phyloP scores from a whole-genome alignment of 306 rosid species.

The Prunus salicina region DNA sequence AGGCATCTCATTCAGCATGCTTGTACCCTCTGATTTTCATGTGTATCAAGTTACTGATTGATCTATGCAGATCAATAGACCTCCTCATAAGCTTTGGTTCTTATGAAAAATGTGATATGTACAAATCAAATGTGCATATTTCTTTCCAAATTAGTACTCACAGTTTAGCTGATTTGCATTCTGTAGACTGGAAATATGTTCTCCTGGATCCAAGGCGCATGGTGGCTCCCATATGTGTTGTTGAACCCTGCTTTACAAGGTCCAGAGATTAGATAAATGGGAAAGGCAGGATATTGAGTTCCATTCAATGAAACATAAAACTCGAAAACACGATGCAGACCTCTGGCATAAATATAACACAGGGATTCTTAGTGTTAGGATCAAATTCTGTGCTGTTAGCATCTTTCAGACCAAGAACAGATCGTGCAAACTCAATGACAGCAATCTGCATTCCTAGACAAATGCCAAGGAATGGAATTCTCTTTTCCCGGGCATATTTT shows the following conservation, averaged over 20 bases:
- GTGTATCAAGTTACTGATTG: not conserved
- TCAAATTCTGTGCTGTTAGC: constrained; percentile 86
- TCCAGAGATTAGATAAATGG: constrained; percentile 16
- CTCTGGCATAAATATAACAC: constrained; percentile 95
- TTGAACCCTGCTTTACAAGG: constrained; percentile 62
- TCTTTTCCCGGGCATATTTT: constrained; percentile 75
- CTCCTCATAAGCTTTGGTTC: not conserved
- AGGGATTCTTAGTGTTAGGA: constrained; percentile 68
- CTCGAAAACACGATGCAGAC: constrained; percentile 27
- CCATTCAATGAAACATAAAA: not conserved
- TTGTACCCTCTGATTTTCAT: not conserved
- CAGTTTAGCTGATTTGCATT: constrained; percentile 82
- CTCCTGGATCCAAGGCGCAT: constrained; percentile 97
- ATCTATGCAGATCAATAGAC: not conserved
- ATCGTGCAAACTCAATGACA: constrained; percentile 82
- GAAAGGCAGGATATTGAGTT: not conserved
- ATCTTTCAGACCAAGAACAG: constrained; percentile 73
- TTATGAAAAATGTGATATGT: too few species aligned
- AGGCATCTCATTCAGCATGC: not conserved
- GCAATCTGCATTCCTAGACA: constrained; percentile 96
- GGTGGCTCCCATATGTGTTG: constrained; percentile 96
- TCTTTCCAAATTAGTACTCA: constrained; percentile 35
- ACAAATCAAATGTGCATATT: not conserved
- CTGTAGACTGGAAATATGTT: constrained; percentile 66
- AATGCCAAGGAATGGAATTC: constrained; percentile 82